Evolutionary conservation across 2,329 filamentous ascomycete species (phyloP).

Genomic region (Didymella pinodella): DNA sequence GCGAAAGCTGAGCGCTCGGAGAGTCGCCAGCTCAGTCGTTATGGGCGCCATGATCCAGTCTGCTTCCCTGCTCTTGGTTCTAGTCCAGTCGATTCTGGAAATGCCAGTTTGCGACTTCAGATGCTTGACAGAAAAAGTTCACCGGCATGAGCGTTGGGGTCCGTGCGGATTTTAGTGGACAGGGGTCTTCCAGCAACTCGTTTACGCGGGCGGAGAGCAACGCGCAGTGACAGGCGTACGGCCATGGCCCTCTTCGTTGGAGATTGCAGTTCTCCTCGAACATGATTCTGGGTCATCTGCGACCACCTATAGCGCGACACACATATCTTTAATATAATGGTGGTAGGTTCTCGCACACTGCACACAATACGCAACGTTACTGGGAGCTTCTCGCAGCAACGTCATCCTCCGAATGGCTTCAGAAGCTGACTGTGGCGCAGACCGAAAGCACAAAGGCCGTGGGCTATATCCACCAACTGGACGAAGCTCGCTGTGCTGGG

Average conservation of each 20-base stretch:
- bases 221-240: slow-evolving; percentile 33
- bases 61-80: neutral
- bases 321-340: slow-evolving; percentile 45
- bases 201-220: slow-evolving; percentile 19
- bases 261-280: slow-evolving; percentile 38
- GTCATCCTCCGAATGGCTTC: slow-evolving; percentile 37
- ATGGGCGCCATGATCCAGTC: slow-evolving; percentile 36
- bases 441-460: slow-evolving; percentile 76
- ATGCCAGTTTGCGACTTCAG: slow-evolving; percentile 1
- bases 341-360: slow-evolving; percentile 39
- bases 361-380: slow-evolving; percentile 8
- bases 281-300: slow-evolving; percentile 38
- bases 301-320: slow-evolving; percentile 37
- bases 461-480: slow-evolving; percentile 82
- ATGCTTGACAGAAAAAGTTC: slow-evolving; percentile 34
- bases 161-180: slow-evolving; percentile 22
- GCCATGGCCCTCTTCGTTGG: slow-evolving; percentile 32
- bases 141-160: slow-evolving; percentile 30
- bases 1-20: slow-evolving; percentile 66
- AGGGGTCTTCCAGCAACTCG: slow-evolving; percentile 33
- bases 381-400: slow-evolving; percentile 30
- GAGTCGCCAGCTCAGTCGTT: slow-evolving; percentile 39
- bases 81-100: neutral
- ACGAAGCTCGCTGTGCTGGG: slow-evolving; percentile 85
- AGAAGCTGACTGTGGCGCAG: slow-evolving; percentile 43